Evolutionary conservation across 164 flowering plant species (phyloP).

Genomic region (Annona cherimola): DNA sequence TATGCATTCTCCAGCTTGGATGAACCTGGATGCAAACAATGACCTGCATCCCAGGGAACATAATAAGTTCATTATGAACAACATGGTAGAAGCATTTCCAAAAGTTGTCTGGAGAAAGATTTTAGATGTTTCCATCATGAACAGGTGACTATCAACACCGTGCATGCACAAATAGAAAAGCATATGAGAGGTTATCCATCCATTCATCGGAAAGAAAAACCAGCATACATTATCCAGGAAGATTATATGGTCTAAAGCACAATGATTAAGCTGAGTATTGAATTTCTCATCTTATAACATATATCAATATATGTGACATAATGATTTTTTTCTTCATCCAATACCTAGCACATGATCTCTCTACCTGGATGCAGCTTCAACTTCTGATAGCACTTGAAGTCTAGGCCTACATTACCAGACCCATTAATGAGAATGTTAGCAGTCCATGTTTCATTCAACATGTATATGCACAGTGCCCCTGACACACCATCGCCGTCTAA

Average conservation of each 20-base stretch:
- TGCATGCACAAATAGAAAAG: too few relatives aligned
- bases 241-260: too few relatives aligned
- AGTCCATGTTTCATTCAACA: neutral
- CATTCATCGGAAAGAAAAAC: too few relatives aligned
- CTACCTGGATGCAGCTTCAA: neutral
- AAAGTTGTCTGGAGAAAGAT: neutral
- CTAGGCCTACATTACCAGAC: neutral
- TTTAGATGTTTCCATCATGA: neutral
- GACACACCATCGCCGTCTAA: neutral
- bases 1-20: slow-evolving; percentile 56
- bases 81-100: neutral
- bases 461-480: neutral
- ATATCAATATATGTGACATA: too few relatives aligned
- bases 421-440: too few relatives aligned
- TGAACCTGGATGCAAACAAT: slow-evolving; percentile 26
- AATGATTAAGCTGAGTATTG: too few relatives aligned
- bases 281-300: too few relatives aligned
- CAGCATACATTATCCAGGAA: too few relatives aligned
- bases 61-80: neutral
- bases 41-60: slow-evolving; percentile 15
- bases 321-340: too few relatives aligned
- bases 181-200: too few relatives aligned
- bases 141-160: too few relatives aligned
- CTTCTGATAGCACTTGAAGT: neutral
- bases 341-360: neutral